phyloP scores from a whole-genome alignment of 176 grass and related monocot species.

The Lolium multiflorum region DNA sequence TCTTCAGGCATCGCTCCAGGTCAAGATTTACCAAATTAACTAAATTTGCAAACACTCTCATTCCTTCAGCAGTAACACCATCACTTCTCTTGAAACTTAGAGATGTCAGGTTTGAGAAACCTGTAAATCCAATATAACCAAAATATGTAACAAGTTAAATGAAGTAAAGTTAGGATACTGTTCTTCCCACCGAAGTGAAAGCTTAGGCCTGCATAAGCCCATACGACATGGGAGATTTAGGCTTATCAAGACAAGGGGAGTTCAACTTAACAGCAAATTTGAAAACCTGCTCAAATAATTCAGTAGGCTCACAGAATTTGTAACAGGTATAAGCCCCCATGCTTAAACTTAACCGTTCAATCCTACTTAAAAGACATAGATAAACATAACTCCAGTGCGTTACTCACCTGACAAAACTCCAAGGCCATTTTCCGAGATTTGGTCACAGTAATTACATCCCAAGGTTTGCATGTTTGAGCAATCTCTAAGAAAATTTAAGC shows the following conservation, averaged over 20 bases:
- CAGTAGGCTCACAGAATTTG: neutral
- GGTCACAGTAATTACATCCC: conserved; percentile 89
- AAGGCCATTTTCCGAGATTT: conserved; percentile 71
- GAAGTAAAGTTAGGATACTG: neutral
- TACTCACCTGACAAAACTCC: conserved; percentile 70
- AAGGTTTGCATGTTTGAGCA: conserved; percentile 74
- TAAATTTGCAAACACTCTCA: conserved; percentile 74
- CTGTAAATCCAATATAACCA: conserved; percentile 51
- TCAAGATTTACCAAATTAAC: conserved; percentile 86
- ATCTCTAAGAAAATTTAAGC: conserved; percentile 69
- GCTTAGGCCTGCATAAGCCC: conserved; percentile 2
- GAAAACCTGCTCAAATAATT: neutral
- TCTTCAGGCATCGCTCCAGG: conserved; percentile 80
- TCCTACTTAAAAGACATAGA: neutral
- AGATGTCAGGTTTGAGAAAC: conserved; percentile 74
- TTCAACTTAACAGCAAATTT: conserved; percentile 11
- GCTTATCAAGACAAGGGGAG: conserved; percentile 7
- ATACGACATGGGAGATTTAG: neutral
- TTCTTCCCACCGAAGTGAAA: conserved; percentile 5
- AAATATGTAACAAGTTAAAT: conserved; percentile 3
- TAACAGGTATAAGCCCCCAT: conserved; percentile 19
- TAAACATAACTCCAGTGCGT: neutral
- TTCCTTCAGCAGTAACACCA: conserved; percentile 75
- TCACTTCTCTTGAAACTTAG: conserved; percentile 86
- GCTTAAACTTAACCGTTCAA: conserved; percentile 7